phyloP scores from a whole-genome alignment of 768 basidiomycete species.

The Russula emetica region DNA sequence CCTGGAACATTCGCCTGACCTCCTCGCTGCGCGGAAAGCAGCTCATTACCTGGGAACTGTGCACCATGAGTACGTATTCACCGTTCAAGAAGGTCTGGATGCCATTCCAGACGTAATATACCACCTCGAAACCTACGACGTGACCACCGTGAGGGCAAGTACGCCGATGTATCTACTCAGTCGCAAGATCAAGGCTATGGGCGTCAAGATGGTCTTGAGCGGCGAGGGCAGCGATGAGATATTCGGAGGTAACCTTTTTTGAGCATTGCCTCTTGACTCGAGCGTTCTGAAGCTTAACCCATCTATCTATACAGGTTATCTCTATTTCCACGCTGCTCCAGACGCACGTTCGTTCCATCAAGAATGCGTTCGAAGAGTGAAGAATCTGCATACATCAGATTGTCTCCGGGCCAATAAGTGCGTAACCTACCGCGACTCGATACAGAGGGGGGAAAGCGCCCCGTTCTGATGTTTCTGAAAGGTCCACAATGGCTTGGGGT shows the following conservation, averaged over 20 bases:
- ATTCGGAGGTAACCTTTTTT: slow-evolving; percentile 64
- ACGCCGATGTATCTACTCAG: slow-evolving; percentile 99
- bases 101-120: slow-evolving; percentile 97
- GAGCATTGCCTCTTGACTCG: neutral
- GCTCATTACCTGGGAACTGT: slow-evolving; percentile 91
- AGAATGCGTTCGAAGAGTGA: slow-evolving; percentile 90
- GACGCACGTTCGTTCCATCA: slow-evolving; percentile 86
- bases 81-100: slow-evolving; percentile 95
- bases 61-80: slow-evolving; percentile 97
- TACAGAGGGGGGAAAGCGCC: too few species aligned
- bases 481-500: slow-evolving; percentile 99
- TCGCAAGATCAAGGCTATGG: slow-evolving; percentile 99
- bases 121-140: slow-evolving; percentile 98
- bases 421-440: slow-evolving; percentile 26
- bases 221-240: slow-evolving; percentile 99
- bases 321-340: slow-evolving; percentile 99
- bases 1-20: slow-evolving; percentile 90
- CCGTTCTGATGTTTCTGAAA: slow-evolving; percentile 14
- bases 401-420: slow-evolving; percentile 98
- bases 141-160: slow-evolving; percentile 95
- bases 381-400: slow-evolving; percentile 96
- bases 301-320: slow-evolving; percentile 59
- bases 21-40: slow-evolving; percentile 88
- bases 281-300: slow-evolving; percentile 15
- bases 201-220: slow-evolving; percentile 98